Base-by-base conservation (phyloP, 495 filamentous ascomycete genomes). In the Hypoxylon trugodes region DNA sequence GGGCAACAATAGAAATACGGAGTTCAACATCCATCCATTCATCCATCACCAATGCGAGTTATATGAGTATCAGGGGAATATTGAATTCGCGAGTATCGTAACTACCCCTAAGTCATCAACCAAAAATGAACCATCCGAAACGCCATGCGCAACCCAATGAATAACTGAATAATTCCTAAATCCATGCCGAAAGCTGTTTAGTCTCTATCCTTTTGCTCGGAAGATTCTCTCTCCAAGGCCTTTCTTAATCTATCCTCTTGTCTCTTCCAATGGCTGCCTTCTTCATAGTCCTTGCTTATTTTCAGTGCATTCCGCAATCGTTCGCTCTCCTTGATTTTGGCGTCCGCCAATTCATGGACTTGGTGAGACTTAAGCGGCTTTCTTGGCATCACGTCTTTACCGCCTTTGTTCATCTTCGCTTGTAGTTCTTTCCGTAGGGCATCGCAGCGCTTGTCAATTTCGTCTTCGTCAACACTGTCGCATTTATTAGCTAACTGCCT, bases 321-420 rank as follows among this genome's bases (percentile, higher is more conserved):
- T 81, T 97, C 93, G 73, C 88, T 96, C 83, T 99, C 94, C 73
- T 90, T 88, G 70, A 96, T 93, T 86, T 99, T 99, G 50, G 93
- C 94, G 72, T 93, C 89, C 19, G 95, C 95, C 67, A 96, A 76
- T 77, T 98, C 94, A 84, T 99, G 95, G 19, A 98, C 93, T 76
- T 97, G 92, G 79, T 98, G 92, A 56, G 85, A 79, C 77, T 97
- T 99, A 40, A 97, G 78, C 24, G 79, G 82, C 66, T 77, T 81
- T 65, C 76, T 78, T 72, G 71, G 73, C 32, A 74, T 72, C 12
- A 68, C 65, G 30, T 69, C 66, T 6, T 61, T 53, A 9, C 70
- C 72, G n/a, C 62, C 73, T 26, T 73, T 75, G 22, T 65, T 63
- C 73, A 84, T 76, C 64, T 87, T 82, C 4, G 75, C 78, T 26